Percentiles rank a stretch among this genome's conserved stretches.
Conservation (phyloP, 2,329 filamentous ascomycete species). For the Gremmenia infestans region DNA sequence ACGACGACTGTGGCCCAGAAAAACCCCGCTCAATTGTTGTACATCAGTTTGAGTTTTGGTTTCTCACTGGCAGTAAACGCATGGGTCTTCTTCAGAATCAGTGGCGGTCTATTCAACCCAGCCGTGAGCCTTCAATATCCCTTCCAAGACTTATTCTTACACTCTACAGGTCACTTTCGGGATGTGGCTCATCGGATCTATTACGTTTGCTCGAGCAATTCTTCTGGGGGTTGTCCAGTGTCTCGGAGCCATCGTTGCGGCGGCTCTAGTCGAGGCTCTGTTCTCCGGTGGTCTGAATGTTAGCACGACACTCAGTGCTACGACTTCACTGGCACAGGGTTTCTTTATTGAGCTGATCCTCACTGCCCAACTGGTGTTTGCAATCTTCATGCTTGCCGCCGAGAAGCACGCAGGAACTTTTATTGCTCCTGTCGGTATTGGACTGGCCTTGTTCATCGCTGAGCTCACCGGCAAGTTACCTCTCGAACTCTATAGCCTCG, state of each 20-base stretch:
- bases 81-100: constrained; percentile 49
- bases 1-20: constrained; percentile 10
- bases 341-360: constrained; percentile 46
- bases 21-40: constrained; percentile 24
- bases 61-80: constrained; percentile 42
- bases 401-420: constrained; percentile 46
- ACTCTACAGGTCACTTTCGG: constrained; percentile 32
- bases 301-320: constrained; percentile 37
- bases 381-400: constrained; percentile 48
- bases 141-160: background rate
- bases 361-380: constrained; percentile 44
- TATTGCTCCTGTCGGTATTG: constrained; percentile 44
- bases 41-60: constrained; percentile 25
- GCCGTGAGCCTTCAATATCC: constrained; percentile 31
- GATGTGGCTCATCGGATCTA: constrained; percentile 34
- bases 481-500: background rate
- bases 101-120: constrained; percentile 48
- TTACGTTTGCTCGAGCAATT: constrained; percentile 30
- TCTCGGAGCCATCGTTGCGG: constrained; percentile 33
- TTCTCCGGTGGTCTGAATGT: constrained; percentile 42
- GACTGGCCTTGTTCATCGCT: constrained; percentile 41
- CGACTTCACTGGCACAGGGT: constrained; percentile 40
- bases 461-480: constrained; percentile 35
- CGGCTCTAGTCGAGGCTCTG: constrained; percentile 38
- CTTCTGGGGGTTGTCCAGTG: constrained; percentile 33